Percentiles rank a stretch among this genome's conserved stretches.
Conservation (phyloP, 1,139 yeast species). For the Taphrina communis region DNA sequence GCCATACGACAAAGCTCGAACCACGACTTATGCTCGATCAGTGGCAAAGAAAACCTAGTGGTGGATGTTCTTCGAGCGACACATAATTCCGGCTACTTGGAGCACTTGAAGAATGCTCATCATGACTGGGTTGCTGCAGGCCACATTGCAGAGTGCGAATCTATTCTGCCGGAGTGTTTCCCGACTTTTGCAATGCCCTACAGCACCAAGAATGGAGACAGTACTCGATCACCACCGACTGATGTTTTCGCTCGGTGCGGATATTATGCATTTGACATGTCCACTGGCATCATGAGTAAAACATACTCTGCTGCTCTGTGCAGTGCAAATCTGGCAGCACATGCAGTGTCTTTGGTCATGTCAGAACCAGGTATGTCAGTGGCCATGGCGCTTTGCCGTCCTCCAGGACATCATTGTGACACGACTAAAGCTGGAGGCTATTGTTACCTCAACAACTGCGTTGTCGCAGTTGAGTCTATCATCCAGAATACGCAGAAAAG, state of each 20-base stretch:
- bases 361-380: not conserved
- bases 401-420: constrained; percentile 32
- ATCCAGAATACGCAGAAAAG: not conserved
- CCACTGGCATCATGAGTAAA: constrained; percentile 6
- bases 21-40: not conserved
- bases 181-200: constrained; percentile 8
- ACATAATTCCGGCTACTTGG: not conserved
- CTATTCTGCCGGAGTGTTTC: constrained; percentile 23
- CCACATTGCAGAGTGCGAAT: not conserved
- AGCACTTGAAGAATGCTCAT: constrained; percentile 1
- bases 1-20: not conserved
- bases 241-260: constrained; percentile 25
- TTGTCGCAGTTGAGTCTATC: constrained; percentile 8
- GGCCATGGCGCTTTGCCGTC: constrained; percentile 26
- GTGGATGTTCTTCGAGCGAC: not conserved
- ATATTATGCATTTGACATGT: constrained; percentile 25
- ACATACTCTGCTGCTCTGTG: constrained; percentile 15
- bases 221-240: not conserved
- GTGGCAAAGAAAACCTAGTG: not conserved
- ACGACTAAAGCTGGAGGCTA: constrained; percentile 24
- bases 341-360: not conserved
- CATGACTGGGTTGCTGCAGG: constrained; percentile 8
- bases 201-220: not conserved
- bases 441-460: constrained; percentile 24
- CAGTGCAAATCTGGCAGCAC: constrained; percentile 8